phyloP scores from a whole-genome alignment of 768 basidiomycete species.

The Agrocybe chaxingu region DNA sequence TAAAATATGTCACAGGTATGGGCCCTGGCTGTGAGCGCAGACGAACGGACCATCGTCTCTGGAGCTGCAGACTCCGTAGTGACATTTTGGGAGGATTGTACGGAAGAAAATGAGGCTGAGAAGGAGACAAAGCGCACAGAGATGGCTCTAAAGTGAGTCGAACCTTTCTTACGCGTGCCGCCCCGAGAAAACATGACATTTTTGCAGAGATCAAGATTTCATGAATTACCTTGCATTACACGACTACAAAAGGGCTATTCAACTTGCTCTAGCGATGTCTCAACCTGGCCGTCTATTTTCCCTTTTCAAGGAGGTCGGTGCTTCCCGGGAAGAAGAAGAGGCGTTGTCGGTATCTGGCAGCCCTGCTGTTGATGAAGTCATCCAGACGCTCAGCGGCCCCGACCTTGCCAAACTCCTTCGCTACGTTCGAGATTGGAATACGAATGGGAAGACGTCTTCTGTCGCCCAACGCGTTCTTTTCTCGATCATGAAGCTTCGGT shows the following conservation, averaged over 20 bases:
- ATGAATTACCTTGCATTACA: slow-evolving; percentile 82
- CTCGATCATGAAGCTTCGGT: slow-evolving; percentile 73
- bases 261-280: slow-evolving; percentile 88
- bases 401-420: slow-evolving; percentile 81
- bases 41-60: slow-evolving; percentile 85
- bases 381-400: slow-evolving; percentile 63
- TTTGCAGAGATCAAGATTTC: slow-evolving; percentile 88
- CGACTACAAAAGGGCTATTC: slow-evolving; percentile 89
- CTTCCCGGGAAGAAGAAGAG: slow-evolving; percentile 19
- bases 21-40: slow-evolving; percentile 81
- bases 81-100: slow-evolving; percentile 96
- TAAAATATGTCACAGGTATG: slow-evolving; percentile 69
- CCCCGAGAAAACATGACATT: neutral
- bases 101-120: slow-evolving; percentile 76
- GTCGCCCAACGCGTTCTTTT: slow-evolving; percentile 85
- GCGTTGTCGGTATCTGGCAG: slow-evolving; percentile 59
- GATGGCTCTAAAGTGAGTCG: slow-evolving; percentile 74
- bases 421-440: slow-evolving; percentile 91
- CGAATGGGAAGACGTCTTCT: slow-evolving; percentile 81
- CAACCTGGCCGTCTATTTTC: slow-evolving; percentile 85
- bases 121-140: slow-evolving; percentile 71
- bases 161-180: neutral
- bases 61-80: slow-evolving; percentile 95
- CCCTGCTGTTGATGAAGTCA: slow-evolving; percentile 73
- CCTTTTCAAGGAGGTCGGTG: slow-evolving; percentile 68